Conservation (phyloP, 495 filamentous ascomycete species). For the Penicillium longicatenatum region DNA sequence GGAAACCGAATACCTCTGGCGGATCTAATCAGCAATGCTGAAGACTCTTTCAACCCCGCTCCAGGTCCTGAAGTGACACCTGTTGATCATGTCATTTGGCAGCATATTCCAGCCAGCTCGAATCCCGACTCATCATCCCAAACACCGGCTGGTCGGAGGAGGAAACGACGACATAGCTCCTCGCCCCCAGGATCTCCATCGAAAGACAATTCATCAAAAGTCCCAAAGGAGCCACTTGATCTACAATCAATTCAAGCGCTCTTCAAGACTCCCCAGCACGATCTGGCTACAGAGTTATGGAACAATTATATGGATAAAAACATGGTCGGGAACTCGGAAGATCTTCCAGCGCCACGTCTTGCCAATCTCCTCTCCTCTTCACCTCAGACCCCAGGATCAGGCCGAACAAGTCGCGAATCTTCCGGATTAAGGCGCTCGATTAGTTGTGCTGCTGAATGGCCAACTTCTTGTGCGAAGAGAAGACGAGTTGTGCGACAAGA, state of each 20-base stretch:
- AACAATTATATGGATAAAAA: constrained; percentile 66
- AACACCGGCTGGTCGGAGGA: constrained; percentile 54
- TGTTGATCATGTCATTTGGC: constrained; percentile 75
- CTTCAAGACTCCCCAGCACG: constrained; percentile 73
- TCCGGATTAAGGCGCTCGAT: constrained; percentile 63
- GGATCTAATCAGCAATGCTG: constrained; percentile 76
- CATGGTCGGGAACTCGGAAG: constrained; percentile 37
- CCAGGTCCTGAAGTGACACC: constrained; percentile 55
- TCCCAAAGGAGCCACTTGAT: constrained; percentile 45
- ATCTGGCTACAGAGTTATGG: constrained; percentile 87
- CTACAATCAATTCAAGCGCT: constrained; percentile 56
- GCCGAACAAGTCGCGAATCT: constrained; percentile 44
- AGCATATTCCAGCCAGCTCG: constrained; percentile 54
- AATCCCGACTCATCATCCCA: constrained; percentile 40
- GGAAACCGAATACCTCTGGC: constrained; percentile 71
- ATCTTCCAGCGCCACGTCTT: constrained; percentile 53
- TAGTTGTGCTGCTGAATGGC: constrained; percentile 72
- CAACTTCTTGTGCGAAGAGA: constrained; percentile 57
- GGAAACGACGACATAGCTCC: constrained; percentile 78
- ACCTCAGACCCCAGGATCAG: constrained; percentile 58
- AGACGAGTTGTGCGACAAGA: constrained; percentile 39
- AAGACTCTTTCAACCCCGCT: constrained; percentile 51
- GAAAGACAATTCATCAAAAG: constrained; percentile 46
- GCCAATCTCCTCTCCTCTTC: constrained; percentile 71
- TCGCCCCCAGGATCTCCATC: constrained; percentile 76